Evolutionary conservation across 345 rosid species (phyloP), one percentile per base, ranked within the genome.

Genomic region (Populus deltoides): DNA sequence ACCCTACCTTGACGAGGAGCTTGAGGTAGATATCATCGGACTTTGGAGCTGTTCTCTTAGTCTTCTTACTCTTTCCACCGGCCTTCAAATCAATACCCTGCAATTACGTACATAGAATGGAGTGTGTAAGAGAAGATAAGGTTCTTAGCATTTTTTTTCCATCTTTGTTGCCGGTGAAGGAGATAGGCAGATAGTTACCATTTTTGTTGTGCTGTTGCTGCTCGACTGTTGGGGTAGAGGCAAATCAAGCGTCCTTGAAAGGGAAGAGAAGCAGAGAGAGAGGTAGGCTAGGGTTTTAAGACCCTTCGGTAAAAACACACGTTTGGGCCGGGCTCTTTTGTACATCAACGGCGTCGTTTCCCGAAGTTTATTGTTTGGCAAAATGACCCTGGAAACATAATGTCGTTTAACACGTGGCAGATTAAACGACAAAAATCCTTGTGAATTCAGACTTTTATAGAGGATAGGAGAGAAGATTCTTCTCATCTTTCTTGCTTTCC

Each of bases 11-110:
- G 78, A 97, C 98, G 82, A 85, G 86, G 35, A 97, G 97, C 88
- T 94, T 94, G 68, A 97, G 98, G 77, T 97, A 97, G 84, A 97
- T 87, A 90, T 94, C 98, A 45, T 94, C 91, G 20, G 98, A 97
- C 75, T 92, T 94, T 1, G 98, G 97, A 2, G 95, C 98, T 0
- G 92, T 97, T 67, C 99, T 83, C 83, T 85, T 91, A 57, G 99
- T 86, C 87, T 92, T 92, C 91, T 97, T 97, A 82, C 92, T 91
- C 94, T 97, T 97, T 71, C 99, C 98, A 84, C 98, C 99, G 17
- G 99, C 99, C 69, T 88, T 81, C 88, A 97, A 77, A 89, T 97
- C 99, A 82, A 97, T 92, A 66, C 99, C 99, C 99, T 97, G 88
- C 4, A 74, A 78, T 25, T 27, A 66, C 61, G 41, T 25, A 22